phyloP scores from a whole-genome alignment of 148 eudicot genomes.

The Salicornia ramosissima region DNA sequence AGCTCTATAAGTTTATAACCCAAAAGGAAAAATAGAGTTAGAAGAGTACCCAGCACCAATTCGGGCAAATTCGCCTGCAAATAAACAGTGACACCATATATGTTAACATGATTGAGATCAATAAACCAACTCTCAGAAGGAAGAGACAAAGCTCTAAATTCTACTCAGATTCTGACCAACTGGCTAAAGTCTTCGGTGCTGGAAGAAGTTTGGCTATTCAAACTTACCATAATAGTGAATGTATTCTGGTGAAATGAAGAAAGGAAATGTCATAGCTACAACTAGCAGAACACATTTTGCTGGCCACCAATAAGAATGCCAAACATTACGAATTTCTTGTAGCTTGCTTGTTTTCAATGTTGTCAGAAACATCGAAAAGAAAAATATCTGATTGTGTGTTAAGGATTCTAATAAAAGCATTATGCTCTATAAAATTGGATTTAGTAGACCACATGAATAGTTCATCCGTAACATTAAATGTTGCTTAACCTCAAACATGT shows the following conservation, averaged over 20 bases:
- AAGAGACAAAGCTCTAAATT: not conserved
- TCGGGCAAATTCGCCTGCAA: slow-evolving; percentile 86
- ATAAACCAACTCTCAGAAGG: not conserved
- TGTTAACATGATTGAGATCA: not conserved
- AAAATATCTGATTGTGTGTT: slow-evolving; percentile 61
- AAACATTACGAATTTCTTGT: slow-evolving; percentile 46
- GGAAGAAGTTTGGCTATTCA: not conserved
- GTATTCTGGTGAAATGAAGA: slow-evolving; percentile 62
- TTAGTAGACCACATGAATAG: not conserved
- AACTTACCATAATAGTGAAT: slow-evolving; percentile 79
- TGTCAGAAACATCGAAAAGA: slow-evolving; percentile 68
- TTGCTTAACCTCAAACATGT: not conserved
- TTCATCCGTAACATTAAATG: not conserved
- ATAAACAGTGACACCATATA: slow-evolving; percentile 12
- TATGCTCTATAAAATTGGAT: not conserved
- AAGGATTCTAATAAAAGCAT: slow-evolving; percentile 34
- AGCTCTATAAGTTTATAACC: not conserved
- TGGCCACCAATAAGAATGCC: slow-evolving; percentile 91
- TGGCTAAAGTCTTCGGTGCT: not conserved
- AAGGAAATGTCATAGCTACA: slow-evolving; percentile 51
- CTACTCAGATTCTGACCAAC: not conserved
- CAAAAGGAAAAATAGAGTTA: slow-evolving; percentile 1
- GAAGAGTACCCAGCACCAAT: slow-evolving; percentile 90
- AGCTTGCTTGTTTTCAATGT: slow-evolving; percentile 59
- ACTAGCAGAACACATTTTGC: slow-evolving; percentile 47